Percentiles rank a stretch among this genome's conserved stretches.
Evolutionary conservation across 768 basidiomycete genomes (phyloP).

Genomic region (Boletus fagicola): DNA sequence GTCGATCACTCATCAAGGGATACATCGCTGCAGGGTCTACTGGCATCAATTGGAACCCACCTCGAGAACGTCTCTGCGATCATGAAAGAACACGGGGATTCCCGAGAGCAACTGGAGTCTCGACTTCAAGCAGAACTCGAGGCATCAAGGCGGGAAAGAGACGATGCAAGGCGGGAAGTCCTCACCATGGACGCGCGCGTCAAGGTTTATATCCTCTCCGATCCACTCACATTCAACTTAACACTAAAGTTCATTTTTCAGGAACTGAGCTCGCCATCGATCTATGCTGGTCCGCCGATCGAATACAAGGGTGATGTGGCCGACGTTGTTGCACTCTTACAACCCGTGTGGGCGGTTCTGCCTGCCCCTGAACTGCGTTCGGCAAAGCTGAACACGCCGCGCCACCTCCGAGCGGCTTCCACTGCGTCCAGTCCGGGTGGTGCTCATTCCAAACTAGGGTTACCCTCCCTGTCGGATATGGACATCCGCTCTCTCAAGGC

Average conservation of each 20-base stretch:
- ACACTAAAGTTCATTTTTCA: conserved; percentile 15
- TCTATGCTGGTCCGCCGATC: conserved; percentile 28
- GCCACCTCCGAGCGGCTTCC: conserved; percentile 48
- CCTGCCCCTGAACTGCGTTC: conserved; percentile 84
- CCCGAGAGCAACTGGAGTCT: conserved; percentile 48
- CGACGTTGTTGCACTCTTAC: conserved; percentile 59
- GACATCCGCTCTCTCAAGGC: conserved; percentile 85
- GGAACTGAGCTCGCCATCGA: conserved; percentile 25
- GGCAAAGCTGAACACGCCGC: conserved; percentile 51
- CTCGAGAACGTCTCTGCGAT: conserved; percentile 47
- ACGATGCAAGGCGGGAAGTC: conserved; percentile 45
- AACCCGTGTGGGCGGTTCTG: conserved; percentile 75
- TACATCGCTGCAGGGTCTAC: conserved; percentile 46
- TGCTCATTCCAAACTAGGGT: conserved; percentile 28
- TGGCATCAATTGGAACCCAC: conserved; percentile 51
- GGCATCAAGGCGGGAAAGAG: conserved; percentile 49
- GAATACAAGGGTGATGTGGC: conserved; percentile 45
- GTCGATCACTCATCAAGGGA: conserved; percentile 53
- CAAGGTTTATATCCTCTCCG: conserved; percentile 30
- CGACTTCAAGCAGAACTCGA: conserved; percentile 59
- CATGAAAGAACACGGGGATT: conserved; percentile 41
- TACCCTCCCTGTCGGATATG: conserved; percentile 70
- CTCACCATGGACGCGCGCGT: conserved; percentile 38
- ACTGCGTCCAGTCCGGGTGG: conserved; percentile 38
- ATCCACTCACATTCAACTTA: not conserved